Percentiles rank a stretch among this genome's conserved stretches.
Evolutionary conservation across 2,329 filamentous ascomycete genomes (phyloP).

Genomic region (Cordyceps cicadae): DNA sequence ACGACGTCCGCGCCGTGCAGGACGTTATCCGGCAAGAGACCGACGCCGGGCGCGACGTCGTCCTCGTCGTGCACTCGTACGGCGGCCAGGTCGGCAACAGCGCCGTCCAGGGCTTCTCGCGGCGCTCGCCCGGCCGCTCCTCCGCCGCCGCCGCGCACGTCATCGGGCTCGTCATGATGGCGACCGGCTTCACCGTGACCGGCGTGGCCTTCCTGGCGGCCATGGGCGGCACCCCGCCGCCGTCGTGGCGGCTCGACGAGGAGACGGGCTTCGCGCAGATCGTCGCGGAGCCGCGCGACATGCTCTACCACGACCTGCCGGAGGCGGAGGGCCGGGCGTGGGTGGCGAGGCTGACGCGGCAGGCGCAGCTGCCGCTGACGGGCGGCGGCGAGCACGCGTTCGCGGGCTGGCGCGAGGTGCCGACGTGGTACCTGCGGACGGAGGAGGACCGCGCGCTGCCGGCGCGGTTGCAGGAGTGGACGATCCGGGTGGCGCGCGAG

Average conservation of each 20-base stretch:
- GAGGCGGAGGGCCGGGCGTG: conserved; percentile 34
- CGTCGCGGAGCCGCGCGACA: conserved; percentile 26
- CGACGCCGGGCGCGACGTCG: conserved; percentile 30
- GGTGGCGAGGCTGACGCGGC: conserved; percentile 30
- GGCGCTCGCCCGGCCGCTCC: conserved; percentile 10
- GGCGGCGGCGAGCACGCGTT: conserved; percentile 36
- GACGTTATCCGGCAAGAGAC: conserved; percentile 29
- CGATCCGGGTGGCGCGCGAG: conserved; percentile 30
- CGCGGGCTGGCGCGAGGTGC: conserved; percentile 39
- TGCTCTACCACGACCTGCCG: conserved; percentile 44
- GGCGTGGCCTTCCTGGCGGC: conserved; percentile 33
- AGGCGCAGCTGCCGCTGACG: conserved; percentile 35
- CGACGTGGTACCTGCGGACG: conserved; percentile 37
- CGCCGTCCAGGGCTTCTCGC: conserved; percentile 34
- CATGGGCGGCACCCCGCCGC: conserved; percentile 33
- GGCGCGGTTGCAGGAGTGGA: conserved; percentile 28
- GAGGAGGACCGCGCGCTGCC: conserved; percentile 33
- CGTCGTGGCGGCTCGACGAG: conserved; percentile 33
- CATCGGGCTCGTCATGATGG: conserved; percentile 36
- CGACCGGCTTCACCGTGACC: conserved; percentile 33
- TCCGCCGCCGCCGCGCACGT: conserved; percentile 25
- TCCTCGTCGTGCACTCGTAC: conserved; percentile 41
- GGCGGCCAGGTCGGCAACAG: conserved; percentile 39
- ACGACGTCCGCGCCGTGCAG: conserved; percentile 33
- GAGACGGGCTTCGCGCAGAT: conserved; percentile 35